These are phyloP conservation scores for Ochromonas danica DNA, from an alignment of 108 stramenopile species.

Conservation along the genomic window DNA sequence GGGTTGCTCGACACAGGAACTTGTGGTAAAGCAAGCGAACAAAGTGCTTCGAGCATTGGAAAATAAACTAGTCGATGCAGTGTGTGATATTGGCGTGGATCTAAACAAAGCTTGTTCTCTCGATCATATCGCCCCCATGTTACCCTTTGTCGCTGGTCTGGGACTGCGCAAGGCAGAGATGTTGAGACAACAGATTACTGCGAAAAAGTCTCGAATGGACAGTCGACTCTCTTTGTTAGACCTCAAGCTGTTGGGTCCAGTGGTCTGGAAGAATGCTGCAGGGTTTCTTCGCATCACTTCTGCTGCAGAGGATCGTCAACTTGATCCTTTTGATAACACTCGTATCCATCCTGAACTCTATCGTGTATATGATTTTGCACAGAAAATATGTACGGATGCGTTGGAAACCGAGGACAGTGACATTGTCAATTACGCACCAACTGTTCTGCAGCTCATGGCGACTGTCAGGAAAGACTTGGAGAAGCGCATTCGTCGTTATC, in stretches of 20 bases:
- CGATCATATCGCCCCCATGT: conserved; percentile 69
- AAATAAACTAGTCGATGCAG: conserved; percentile 71
- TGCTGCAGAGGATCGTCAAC: neutral
- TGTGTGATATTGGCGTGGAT: conserved; percentile 81
- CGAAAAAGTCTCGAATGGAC: neutral
- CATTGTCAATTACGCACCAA: neutral
- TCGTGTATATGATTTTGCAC: conserved; percentile 72
- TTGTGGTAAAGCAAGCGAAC: too few relatives aligned
- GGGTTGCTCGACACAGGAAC: too few relatives aligned
- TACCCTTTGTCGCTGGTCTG: conserved; percentile 86
- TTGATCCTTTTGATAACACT: conserved; percentile 82
- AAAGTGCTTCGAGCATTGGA: conserved; percentile 70
- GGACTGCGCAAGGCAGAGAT: conserved; percentile 80
- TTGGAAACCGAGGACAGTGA: neutral
- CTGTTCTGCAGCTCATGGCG: neutral
- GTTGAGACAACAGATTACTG: neutral
- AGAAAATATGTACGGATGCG: conserved; percentile 58
- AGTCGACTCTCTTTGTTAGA: conserved; percentile 49
- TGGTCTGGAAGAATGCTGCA: conserved; percentile 85
- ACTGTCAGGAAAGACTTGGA: neutral
- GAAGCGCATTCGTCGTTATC: neutral
- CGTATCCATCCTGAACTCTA: conserved; percentile 83
- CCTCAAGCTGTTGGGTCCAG: conserved; percentile 66
- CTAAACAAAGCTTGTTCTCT: conserved; percentile 68
- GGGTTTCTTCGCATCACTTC: conserved; percentile 71